Evolutionary conservation across 129 eudicot species (phyloP), one percentile per base, ranked within the genome.

Genomic region (Helichrysum umbraculigerum): DNA sequence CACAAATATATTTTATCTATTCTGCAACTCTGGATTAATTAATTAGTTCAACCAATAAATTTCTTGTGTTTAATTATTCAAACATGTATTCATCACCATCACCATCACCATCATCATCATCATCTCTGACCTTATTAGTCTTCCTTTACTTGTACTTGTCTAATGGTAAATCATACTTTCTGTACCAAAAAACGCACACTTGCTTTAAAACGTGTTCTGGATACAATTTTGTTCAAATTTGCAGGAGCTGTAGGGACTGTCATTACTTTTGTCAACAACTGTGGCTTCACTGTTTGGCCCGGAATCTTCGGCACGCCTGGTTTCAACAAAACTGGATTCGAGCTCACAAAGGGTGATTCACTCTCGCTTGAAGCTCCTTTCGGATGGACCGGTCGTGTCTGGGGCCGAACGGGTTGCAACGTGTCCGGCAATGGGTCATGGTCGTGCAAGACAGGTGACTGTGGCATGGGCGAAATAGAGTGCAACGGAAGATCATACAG

Each of bases 401-500:
- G 83, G 83, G 78, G 51, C 6, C 41, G 78, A 68, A 72, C 83
- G 17, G 60, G 78, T 17, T 79, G 78, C 73, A 79, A 41, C 7
- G 72, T 17, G 60, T 51, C 68, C 10, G 50, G 61, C n/a, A 57
- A 71, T 6, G 35, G 81, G 60, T 57, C 69, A 9, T 39, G 32
- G 64, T 58, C 30, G 15, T 78, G 82, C 20, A 41, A n/a, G 50
- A 50, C 28, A 2, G 82, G 77, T 0, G 78, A 79, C 60, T 72
- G 78, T 30, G 66, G 77, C 25, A 71, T 72, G 1, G 61, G 73
- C 28, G 19, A 79, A 51, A 42, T 64, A 32, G 68, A 34, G 60
- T 79, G 83, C 60, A 11, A 52, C 2, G 66, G 67, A 51, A 34
- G 2, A 11, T 1, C 7, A 51, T 12, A 52, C n/a, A n/a, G n/a